Evolutionary conservation across 2,329 filamentous ascomycete genomes (phyloP).

Genomic region (Monosporascus sp.): DNA sequence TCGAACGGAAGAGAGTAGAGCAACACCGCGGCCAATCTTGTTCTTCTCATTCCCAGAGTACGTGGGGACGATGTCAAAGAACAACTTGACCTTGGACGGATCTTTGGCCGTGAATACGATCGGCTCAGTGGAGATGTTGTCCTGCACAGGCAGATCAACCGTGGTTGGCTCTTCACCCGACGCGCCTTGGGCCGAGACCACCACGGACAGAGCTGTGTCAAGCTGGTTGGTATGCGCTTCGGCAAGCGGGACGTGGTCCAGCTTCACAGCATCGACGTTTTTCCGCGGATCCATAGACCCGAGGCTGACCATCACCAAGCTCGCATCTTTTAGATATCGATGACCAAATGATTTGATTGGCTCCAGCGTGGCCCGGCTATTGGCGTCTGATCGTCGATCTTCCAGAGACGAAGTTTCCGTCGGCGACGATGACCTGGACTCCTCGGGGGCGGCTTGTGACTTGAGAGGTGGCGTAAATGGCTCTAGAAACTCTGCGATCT

Average conservation of each 20-base stretch:
- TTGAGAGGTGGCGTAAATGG: conserved; percentile 37
- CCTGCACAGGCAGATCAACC: conserved; percentile 88
- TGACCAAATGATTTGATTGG: conserved; percentile 95
- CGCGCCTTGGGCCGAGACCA: conserved; percentile 81
- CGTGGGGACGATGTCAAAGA: conserved; percentile 93
- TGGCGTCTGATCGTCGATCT: conserved; percentile 49
- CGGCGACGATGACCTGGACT: conserved; percentile 21
- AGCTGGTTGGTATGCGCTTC: conserved; percentile 90
- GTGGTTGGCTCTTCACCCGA: conserved; percentile 74
- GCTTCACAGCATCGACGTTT: conserved; percentile 69
- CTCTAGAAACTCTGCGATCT: conserved; percentile 67
- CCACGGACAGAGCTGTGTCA: conserved; percentile 87
- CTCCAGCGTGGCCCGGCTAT: conserved; percentile 53
- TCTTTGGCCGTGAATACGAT: conserved; percentile 83
- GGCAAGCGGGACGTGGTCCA: conserved; percentile 82
- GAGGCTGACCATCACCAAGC: conserved; percentile 85
- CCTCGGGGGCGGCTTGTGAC: conserved; percentile 23
- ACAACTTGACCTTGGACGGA: conserved; percentile 73
- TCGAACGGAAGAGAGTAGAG: conserved; percentile 79
- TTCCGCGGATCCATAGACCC: conserved; percentile 94
- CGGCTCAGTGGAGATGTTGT: conserved; percentile 89
- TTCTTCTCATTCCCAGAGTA: conserved; percentile 87
- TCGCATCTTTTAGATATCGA: conserved; percentile 83
- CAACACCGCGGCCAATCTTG: conserved; percentile 84
- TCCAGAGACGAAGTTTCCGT: conserved; percentile 56